Base-by-base conservation (phyloP, 176 grass and related monocot genomes). In the Hyparrhenia diplandra region DNA sequence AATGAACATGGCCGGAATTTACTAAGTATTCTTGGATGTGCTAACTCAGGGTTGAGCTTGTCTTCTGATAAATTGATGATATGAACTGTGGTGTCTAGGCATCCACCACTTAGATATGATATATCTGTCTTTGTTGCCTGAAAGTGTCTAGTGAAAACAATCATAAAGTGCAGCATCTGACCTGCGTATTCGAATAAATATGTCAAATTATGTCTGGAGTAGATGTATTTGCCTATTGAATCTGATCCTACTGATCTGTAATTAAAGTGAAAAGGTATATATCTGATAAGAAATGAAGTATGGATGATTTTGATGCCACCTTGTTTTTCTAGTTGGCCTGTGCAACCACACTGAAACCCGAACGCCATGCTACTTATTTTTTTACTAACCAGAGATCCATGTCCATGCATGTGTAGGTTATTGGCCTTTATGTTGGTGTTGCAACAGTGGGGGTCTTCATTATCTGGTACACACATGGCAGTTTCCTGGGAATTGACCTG, bases 401-500 rank as follows among this genome's bases (percentile, higher is more conserved):
- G 37, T 45, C 14, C 1, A 47, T 80, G 13, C 79, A 34, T 84
- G 43, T 91, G 45, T 87, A 99, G 97, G 97, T 99, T 35, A 92
- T 99, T 85, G 97, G 97, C 35, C 69, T 90, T 68, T 99, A 99
- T 87, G 97, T 99, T 78, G 97, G 97, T 62, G 11, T 88, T 74
- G 93, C 97, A 70, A 99, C 97, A 13, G 93, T 99, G 16, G 97
- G 97, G 71, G 40, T 99, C 83, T 99, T 99, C 39, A 47, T 99
- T 67, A 80, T 96, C 40, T 99, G 97, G 97, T 99, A 99, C 76
- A 99, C 97, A 10, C 97, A 94, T 63, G 81, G 81, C 58, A 93
- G 91, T 68, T 91, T 99, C 61, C 69, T 99, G 77, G 97, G 93
- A 80, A 96, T 99, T 60, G 89, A 99, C 77, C 83, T 99, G 64